These are phyloP conservation scores for Astrocystis sublimbata DNA, from an alignment of 495 filamentous ascomycete species.

Conservation along the genomic window DNA sequence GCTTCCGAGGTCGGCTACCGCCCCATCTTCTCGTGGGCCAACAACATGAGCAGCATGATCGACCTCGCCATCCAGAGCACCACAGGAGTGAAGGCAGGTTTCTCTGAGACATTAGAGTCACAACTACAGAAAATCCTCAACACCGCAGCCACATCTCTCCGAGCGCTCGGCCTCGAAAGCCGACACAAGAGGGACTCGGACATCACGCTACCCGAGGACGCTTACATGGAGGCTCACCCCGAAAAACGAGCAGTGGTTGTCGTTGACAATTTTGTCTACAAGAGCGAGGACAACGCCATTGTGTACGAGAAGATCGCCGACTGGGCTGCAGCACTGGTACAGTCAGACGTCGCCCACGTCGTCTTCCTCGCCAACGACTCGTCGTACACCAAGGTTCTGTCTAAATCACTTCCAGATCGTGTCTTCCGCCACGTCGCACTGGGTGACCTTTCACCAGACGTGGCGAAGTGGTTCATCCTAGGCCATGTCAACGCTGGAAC, in stretches of 20 bases:
- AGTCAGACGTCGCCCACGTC: constrained; percentile 90
- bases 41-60: constrained; percentile 86
- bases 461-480: constrained; percentile 87
- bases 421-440: constrained; percentile 84
- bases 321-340: constrained; percentile 86
- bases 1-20: constrained; percentile 87
- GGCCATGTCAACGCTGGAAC: constrained; percentile 60
- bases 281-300: constrained; percentile 66
- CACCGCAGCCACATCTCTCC: constrained; percentile 79
- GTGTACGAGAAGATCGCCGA: constrained; percentile 90
- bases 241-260: constrained; percentile 83
- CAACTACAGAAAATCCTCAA: constrained; percentile 92
- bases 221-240: constrained; percentile 89
- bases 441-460: constrained; percentile 80
- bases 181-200: constrained; percentile 74
- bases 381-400: constrained; percentile 83
- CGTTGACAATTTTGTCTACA: constrained; percentile 92
- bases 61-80: constrained; percentile 92
- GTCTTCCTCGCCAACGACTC: constrained; percentile 95
- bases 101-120: constrained; percentile 89
- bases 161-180: constrained; percentile 67
- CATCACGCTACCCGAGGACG: constrained; percentile 71
- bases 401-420: constrained; percentile 84
- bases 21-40: constrained; percentile 94
- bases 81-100: constrained; percentile 91